Evolutionary conservation across 768 basidiomycete genomes (phyloP), one percentile per base, ranked within the genome.

Genomic region (Boletus reticulatus): DNA sequence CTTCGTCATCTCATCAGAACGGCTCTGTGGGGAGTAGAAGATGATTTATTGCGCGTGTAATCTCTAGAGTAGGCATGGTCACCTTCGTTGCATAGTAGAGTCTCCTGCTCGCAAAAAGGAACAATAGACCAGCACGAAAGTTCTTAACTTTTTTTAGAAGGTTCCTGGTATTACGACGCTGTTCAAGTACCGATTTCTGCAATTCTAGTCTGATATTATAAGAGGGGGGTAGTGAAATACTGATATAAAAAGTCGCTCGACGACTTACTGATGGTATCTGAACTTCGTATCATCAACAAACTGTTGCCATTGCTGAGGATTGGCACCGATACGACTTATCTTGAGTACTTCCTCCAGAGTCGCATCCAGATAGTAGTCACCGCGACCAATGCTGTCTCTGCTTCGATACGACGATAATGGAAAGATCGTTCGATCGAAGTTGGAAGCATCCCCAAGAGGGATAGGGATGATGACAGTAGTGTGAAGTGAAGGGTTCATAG

Each of bases 51-150:
- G 10, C 13, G 16, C 13, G 17, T 17, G 11, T 13, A 34, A 38
- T 52, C 4, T 38, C 4, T 1, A 37, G 24, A 10, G 10, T 20
- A 8, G 24, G 36, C 14, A 1, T 4, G n/a, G 2, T 50, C 43
- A 63, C 62, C 50, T 13, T 59, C 6, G 57, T 62, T 38, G 10
- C 6, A 27, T 0, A 0, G 38, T 52, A 62, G 31, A 62, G 47
- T 13, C 6, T 19, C 22, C 34, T 43, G 4, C 55, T 59, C 9
- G 57, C 52, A 19, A 14, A 45, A 9, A 49, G 11, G 20, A 62
- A 55, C 22, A 55, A 17, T 4, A 29, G 55, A 11, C 20, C 19
- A 2, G 57, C 49, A 19, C 58, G 60, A 50, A 57, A 52, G 11
- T 56, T 34, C 0, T 38, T 17, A 45, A 44, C n/a, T 0, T 2